Base-by-base conservation (phyloP, 768 basidiomycete species). In the Calocera viscosa region DNA sequence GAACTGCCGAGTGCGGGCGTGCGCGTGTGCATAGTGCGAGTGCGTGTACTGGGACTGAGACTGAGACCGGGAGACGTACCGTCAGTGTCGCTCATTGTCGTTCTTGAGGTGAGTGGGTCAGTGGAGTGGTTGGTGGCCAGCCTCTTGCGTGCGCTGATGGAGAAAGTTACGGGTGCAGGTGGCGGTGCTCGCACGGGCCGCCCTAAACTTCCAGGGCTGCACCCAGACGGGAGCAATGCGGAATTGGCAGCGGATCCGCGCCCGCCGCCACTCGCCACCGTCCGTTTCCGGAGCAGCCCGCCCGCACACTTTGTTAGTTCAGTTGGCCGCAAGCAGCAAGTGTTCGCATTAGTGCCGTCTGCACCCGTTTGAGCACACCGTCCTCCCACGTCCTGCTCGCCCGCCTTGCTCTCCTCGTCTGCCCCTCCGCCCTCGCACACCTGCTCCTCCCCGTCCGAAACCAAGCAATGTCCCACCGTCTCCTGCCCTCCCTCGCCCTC, bases 81-180 rank as follows among this genome's bases (percentile, higher is more conserved):
- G 53, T 60, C 53, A 28, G 53, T 60, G 26, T 60, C 53, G 53
- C 53, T 60, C 53, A 60, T 60, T n/a, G 53, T 60, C 53, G 53
- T n/a, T n/a, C n/a, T n/a, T n/a, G 24, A 11, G 53, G 30, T 10
- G 26, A 26, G 53, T 32, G 14, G 53, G 30, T 28, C 14, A 8
- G 53, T 28, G 10, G 53, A 32, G 11, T 11, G 53, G 24, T 17
- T 47, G 16, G 43, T 47, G 35, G 14, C 35, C 7, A 38, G 35
- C 43, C 16, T 47, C 8, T 19, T 47, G 19, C 16, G n/a, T n/a
- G n/a, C n/a, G n/a, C n/a, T n/a, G n/a, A n/a, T n/a, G n/a, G n/a
- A n/a, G n/a, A 47, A 47, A 17, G 43, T 24, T 47, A 19, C 3
- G 35, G 8, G 43, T 19, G 43, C 30, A 10, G 30, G 53, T 60